A percentile compares a stretch with the other conserved stretches of the same genome.
phyloP scores from a whole-genome alignment of 148 eudicot genomes.

The Spergularia marina region DNA sequence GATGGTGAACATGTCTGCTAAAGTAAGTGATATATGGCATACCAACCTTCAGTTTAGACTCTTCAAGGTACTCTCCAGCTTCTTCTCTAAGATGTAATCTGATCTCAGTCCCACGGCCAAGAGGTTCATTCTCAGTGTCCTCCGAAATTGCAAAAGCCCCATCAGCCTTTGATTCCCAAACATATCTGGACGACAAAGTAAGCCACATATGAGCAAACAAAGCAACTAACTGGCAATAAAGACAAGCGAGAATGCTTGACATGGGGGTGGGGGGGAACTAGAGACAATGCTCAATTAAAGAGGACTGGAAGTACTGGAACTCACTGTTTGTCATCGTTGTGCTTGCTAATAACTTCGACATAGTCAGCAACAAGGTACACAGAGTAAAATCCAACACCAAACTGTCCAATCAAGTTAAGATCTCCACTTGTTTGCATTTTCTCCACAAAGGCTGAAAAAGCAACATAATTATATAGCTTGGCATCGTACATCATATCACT shows the following conservation, averaged over 20 bases:
- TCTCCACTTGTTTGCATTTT: slow-evolving; percentile 99
- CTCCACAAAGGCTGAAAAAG: slow-evolving; percentile 83
- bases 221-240: neutral
- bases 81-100: slow-evolving; percentile 95
- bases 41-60: slow-evolving; percentile 77
- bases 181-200: slow-evolving; percentile 54
- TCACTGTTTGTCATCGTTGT: slow-evolving; percentile 96
- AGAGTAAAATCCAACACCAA: slow-evolving; percentile 98
- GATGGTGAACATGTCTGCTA: neutral
- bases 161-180: slow-evolving; percentile 99
- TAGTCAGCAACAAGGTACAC: slow-evolving; percentile 98
- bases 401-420: slow-evolving; percentile 92
- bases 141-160: slow-evolving; percentile 96
- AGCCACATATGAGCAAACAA: slow-evolving; percentile 12
- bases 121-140: slow-evolving; percentile 93
- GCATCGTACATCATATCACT: neutral
- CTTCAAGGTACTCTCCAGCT: slow-evolving; percentile 92
- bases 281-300: neutral
- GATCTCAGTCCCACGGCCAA: slow-evolving; percentile 98
- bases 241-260: neutral
- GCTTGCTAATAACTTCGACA: slow-evolving; percentile 96
- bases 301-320: slow-evolving; percentile 4
- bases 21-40: neutral
- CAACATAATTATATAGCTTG: slow-evolving; percentile 7
- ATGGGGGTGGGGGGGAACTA: no score